A percentile compares a stretch with the other conserved stretches of the same genome.
Evolutionary conservation across 73 alveolate genomes (phyloP).

Genomic region (Tetrahymena elliotti): DNA sequence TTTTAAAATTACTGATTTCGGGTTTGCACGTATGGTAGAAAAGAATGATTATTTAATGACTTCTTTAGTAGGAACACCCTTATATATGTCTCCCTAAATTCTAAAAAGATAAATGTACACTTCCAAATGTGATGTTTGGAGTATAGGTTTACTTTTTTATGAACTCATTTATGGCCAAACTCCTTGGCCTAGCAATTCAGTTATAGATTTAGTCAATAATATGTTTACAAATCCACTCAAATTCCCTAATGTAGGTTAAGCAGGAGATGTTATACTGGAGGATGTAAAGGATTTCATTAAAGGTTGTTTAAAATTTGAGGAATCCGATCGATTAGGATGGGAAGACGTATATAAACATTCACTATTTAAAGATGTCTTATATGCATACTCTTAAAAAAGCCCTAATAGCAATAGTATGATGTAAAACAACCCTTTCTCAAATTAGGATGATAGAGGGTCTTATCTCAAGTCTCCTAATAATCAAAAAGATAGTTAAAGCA

Average conservation of each 20-base stretch:
- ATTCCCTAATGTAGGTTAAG: background rate
- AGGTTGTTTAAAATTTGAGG: constrained; percentile 16
- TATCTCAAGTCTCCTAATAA: background rate
- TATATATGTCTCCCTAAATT: constrained; percentile 45
- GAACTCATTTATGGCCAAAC: constrained; percentile 43
- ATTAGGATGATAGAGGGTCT: background rate
- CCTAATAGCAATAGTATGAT: background rate
- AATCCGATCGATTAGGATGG: constrained; percentile 30
- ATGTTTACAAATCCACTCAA: background rate
- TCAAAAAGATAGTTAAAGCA: background rate
- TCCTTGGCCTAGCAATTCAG: constrained; percentile 41
- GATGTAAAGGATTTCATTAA: constrained; percentile 20
- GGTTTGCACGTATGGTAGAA: constrained; percentile 43
- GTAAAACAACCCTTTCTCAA: background rate
- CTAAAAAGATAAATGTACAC: constrained; percentile 24
- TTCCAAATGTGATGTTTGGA: constrained; percentile 46
- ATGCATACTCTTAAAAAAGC: background rate
- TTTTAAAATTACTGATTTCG: constrained; percentile 43
- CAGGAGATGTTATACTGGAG: background rate
- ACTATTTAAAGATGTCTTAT: constrained; percentile 30
- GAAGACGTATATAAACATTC: constrained; percentile 30
- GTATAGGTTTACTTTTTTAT: constrained; percentile 35
- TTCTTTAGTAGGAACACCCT: constrained; percentile 43
- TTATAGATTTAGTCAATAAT: constrained; percentile 34
- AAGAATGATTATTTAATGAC: constrained; percentile 44